A percentile compares a stretch with the other conserved stretches of the same genome.
Conservation (phyloP, 768 basidiomycete species). For the Boletus rubroflammeus region DNA sequence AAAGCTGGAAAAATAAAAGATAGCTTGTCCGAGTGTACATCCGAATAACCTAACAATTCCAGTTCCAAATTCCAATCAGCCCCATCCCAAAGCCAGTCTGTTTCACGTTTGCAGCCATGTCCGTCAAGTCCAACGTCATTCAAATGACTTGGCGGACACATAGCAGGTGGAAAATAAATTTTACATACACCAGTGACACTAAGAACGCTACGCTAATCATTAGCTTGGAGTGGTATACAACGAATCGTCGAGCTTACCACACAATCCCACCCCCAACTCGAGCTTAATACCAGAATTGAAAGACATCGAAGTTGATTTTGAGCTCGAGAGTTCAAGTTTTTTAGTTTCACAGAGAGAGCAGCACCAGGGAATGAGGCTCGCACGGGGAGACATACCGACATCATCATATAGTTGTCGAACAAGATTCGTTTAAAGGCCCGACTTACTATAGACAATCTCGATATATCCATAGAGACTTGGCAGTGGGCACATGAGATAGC, state of each 20-base stretch:
- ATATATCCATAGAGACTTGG: neutral
- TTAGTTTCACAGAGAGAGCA: neutral
- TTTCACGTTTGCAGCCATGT: neutral
- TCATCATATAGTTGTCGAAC: neutral
- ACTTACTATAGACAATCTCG: neutral
- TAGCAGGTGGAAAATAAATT: neutral
- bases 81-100: neutral
- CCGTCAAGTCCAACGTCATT: neutral
- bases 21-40: conserved; percentile 9
- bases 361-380: no score
- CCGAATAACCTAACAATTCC: conserved; percentile 2
- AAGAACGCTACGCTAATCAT: neutral
- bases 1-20: conserved; percentile 9
- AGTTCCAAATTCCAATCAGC: neutral
- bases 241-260: conserved; percentile 1
- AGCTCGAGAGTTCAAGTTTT: neutral
- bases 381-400: neutral
- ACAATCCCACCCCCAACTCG: neutral
- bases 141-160: neutral
- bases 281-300: neutral
- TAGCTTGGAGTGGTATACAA: neutral
- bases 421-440: conserved; percentile 2
- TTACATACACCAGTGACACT: conserved; percentile 2
- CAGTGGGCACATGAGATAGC: neutral
- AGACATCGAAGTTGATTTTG: neutral